Percentiles rank a stretch among this genome's conserved stretches.
Evolutionary conservation across 306 rosid species (phyloP).

Genomic region (Chamaecrista fasciculata): DNA sequence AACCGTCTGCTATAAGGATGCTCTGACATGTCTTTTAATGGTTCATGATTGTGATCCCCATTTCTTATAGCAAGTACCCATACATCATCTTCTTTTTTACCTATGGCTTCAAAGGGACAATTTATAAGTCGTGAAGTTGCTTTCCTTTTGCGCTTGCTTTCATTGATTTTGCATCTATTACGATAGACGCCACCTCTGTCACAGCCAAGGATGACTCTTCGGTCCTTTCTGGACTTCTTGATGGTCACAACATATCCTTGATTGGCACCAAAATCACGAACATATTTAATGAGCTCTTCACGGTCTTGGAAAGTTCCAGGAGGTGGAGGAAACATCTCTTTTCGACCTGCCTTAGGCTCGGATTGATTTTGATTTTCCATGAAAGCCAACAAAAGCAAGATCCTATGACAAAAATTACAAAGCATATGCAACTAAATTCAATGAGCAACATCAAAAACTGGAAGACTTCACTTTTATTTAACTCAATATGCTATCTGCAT

Average conservation of each 20-base stretch:
- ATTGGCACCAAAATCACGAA: constrained; percentile 69
- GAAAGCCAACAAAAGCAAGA: constrained; percentile 15
- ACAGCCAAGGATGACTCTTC: constrained; percentile 83
- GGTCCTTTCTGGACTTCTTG: constrained; percentile 78
- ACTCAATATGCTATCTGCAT: constrained; percentile 6
- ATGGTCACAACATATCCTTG: constrained; percentile 83
- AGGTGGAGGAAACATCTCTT: constrained; percentile 57
- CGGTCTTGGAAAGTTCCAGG: constrained; percentile 61
- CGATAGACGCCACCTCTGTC: constrained; percentile 82
- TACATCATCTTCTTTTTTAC: constrained; percentile 60
- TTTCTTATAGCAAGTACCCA: constrained; percentile 69
- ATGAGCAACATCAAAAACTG: background rate
- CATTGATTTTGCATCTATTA: constrained; percentile 73
- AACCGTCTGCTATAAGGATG: constrained; percentile 81
- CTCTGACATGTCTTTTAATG: constrained; percentile 72
- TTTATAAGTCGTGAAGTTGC: constrained; percentile 74
- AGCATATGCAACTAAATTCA: background rate
- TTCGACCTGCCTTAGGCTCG: constrained; percentile 32
- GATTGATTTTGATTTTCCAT: constrained; percentile 46
- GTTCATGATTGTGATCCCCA: constrained; percentile 76
- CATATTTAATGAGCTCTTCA: constrained; percentile 68
- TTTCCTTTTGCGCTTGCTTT: constrained; percentile 69
- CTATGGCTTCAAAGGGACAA: constrained; percentile 79
- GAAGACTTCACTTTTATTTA: background rate
- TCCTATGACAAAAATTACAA: constrained; percentile 28